Base-by-base conservation (phyloP, 345 rosid species). In the Lepidium didymum region DNA sequence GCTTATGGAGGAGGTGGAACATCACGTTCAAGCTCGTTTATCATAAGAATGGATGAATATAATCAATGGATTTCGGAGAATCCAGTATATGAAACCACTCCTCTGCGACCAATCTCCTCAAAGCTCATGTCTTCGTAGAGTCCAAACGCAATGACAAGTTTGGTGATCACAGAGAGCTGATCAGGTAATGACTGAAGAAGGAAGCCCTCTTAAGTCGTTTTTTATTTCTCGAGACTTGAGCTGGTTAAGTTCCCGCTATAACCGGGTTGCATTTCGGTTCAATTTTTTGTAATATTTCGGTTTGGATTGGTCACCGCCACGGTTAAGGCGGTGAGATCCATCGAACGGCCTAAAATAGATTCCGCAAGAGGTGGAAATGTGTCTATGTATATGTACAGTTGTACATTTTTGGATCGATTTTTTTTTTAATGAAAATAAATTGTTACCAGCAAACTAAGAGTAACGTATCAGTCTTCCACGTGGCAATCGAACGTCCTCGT, bases 1-100 rank as follows among this genome's bases (percentile, higher is more conserved):
- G 98, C 89, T 50, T 90, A 90, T 72, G 98, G 94, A 15, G 98
- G 94, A 64, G 96, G 98, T 55, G 92, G 96, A 67, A 63, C 81
- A 16, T 77, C 69, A 3, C 51, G 79, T 64, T 90, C 96, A 49
- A 93, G 94, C 73, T 90, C 97, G 44, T 90, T 93, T 56, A 83
- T 88, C 29, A 90, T 88, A 75, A 87, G 93, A 80, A 90, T 93
- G 92, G 96, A 86, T 55, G 93, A 88, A 68, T 90, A 86, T 49
- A 90, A 84, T 77, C 79, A 72, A 69, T 93, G 98, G 97, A 67
- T 72, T 71, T 65, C 85, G 2, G 68, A 27, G 51, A 72, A 70
- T 72, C 16, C 40, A 31, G n/a, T n/a, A 18, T 78, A 68, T 65
- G 56, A 78, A 21, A 58, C 21, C 16, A 46, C 11, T 29, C 43